Conservation (phyloP, 306 rosid genomes). For the Quercus variabilis region DNA sequence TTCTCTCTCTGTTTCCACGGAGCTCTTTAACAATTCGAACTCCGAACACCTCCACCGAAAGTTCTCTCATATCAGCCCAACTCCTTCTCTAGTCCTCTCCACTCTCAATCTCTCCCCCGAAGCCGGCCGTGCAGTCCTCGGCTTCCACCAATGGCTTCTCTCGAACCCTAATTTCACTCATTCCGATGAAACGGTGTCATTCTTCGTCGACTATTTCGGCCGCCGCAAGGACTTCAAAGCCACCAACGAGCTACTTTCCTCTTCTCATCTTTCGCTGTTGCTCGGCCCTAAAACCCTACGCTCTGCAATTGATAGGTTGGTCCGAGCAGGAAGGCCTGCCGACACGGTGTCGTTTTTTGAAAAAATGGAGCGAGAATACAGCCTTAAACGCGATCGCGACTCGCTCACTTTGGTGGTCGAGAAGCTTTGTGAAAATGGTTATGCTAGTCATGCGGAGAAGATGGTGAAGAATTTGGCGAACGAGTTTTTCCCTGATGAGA, state of each 20-base stretch:
- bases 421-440: slow-evolving; percentile 67
- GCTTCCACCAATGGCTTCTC: slow-evolving; percentile 57
- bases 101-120: slow-evolving; percentile 54
- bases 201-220: slow-evolving; percentile 61
- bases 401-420: slow-evolving; percentile 59
- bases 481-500: slow-evolving; percentile 65
- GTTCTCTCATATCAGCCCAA: slow-evolving; percentile 65
- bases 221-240: slow-evolving; percentile 81
- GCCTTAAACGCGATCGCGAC: slow-evolving; percentile 45
- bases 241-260: slow-evolving; percentile 35
- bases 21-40: slow-evolving; percentile 47
- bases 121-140: slow-evolving; percentile 60
- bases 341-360: slow-evolving; percentile 66
- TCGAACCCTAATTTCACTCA: slow-evolving; percentile 50
- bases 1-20: slow-evolving; percentile 47
- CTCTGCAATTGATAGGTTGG: slow-evolving; percentile 55
- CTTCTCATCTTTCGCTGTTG: no score
- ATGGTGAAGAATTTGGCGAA: slow-evolving; percentile 66
- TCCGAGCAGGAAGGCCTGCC: slow-evolving; percentile 54
- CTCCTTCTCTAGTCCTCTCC: slow-evolving; percentile 38
- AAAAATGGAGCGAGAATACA: slow-evolving; percentile 73
- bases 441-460: slow-evolving; percentile 66
- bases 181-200: slow-evolving; percentile 59
- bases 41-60: slow-evolving; percentile 56
- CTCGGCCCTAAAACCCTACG: slow-evolving; percentile 50